phyloP scores from a whole-genome alignment of 805 yeast species.

The Pichia gijzeniarum region DNA sequence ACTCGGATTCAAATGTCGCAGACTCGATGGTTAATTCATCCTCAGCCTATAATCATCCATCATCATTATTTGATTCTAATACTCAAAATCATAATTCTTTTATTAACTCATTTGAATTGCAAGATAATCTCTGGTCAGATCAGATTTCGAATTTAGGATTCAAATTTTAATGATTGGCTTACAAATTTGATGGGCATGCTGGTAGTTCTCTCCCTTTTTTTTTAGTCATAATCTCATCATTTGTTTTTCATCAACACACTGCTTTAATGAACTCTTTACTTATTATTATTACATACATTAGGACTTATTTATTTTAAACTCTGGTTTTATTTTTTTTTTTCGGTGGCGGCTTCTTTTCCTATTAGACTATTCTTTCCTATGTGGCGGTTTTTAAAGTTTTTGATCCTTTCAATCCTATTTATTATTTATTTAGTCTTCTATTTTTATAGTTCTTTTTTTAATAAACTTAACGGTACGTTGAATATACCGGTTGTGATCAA shows the following conservation, averaged over 20 bases:
- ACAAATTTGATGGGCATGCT: background rate
- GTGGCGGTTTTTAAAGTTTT: too few species aligned
- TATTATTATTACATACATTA: background rate
- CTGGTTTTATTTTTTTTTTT: background rate
- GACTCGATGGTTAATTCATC: conserved; percentile 10
- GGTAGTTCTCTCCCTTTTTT: too few species aligned
- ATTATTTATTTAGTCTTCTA: too few species aligned
- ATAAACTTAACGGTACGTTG: too few species aligned
- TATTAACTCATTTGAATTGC: conserved; percentile 12
- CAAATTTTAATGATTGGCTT: conserved; percentile 9
- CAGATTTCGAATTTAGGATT: conserved; percentile 9
- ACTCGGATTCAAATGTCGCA: conserved; percentile 5
- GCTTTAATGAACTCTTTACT: background rate
- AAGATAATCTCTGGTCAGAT: conserved; percentile 6
- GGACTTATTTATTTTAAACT: background rate
- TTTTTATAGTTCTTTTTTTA: too few species aligned
- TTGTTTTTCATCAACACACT: background rate
- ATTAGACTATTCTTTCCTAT: too few species aligned
- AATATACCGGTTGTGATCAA: too few species aligned
- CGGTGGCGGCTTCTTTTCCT: background rate
- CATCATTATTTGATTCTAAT: conserved; percentile 15
- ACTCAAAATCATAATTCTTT: conserved; percentile 6
- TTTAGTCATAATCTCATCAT: too few species aligned
- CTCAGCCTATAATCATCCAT: conserved; percentile 8
- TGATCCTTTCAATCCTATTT: too few species aligned